phyloP scores from a whole-genome alignment of 2,329 filamentous ascomycete genomes.

The Zasmidium citrigriseum region DNA sequence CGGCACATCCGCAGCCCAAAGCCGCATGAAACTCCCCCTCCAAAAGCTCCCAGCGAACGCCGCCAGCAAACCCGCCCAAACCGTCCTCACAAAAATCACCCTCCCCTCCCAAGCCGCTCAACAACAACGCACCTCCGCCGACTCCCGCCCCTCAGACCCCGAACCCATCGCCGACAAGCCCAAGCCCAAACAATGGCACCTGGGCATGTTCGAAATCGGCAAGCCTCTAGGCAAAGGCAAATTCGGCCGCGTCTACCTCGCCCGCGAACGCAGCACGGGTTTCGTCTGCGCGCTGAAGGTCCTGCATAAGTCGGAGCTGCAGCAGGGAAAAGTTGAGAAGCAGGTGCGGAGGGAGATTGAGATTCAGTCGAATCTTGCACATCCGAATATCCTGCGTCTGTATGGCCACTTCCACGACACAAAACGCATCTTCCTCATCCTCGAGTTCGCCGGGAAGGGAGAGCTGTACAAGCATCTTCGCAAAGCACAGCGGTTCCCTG shows the following conservation, averaged over 20 bases:
- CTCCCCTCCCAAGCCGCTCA: constrained; percentile 67
- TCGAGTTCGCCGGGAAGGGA: constrained; percentile 83
- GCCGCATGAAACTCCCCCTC: constrained; percentile 70
- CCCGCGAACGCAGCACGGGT: constrained; percentile 73
- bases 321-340: constrained; percentile 80
- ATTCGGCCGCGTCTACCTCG: constrained; percentile 83
- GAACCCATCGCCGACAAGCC: constrained; percentile 32
- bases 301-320: constrained; percentile 79
- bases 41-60: constrained; percentile 83
- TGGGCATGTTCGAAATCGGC: constrained; percentile 93
- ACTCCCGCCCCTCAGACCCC: constrained; percentile 30
- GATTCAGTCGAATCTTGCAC: constrained; percentile 83
- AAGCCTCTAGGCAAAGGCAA: constrained; percentile 85
- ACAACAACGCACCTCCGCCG: constrained; percentile 38
- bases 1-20: constrained; percentile 45
- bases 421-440: constrained; percentile 83
- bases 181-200: constrained; percentile 66
- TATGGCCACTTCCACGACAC: constrained; percentile 89
- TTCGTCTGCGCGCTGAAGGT: constrained; percentile 88
- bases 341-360: constrained; percentile 86
- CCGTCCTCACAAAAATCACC: constrained; percentile 59
- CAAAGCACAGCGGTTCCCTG: constrained; percentile 75
- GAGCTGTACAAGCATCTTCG: constrained; percentile 87
- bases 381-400: constrained; percentile 80
- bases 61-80: constrained; percentile 43